Evolutionary conservation across 257 asterid species (phyloP), one percentile per base, ranked within the genome.

Genomic region (Nicotiana noctiflora): DNA sequence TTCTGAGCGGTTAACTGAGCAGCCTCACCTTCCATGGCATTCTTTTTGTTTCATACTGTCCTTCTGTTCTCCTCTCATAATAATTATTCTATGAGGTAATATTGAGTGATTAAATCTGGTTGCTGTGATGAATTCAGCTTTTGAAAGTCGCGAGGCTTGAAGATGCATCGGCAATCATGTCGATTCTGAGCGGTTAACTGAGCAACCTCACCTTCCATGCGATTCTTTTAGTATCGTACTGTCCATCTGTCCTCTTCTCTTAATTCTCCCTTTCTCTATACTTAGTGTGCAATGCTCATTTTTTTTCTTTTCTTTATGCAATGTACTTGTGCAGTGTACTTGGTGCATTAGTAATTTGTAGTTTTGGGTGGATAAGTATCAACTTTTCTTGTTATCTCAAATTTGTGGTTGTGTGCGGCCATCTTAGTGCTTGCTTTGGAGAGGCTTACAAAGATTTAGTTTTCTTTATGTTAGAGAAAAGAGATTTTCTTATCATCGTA

Each of bases 101-200:
- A 25, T 25, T 25, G 27, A 25, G 27, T 25, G 27, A 25, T 25
- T 46, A 13, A 40, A 40, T 40, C 49, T 40, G 11, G 49, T 40
- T 40, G 49, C 49, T 7, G 49, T 40, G 49, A 40, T 8, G 88
- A 82, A 7, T 17, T 37, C 78, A 74, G 78, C 15, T 74, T 74
- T 49, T 49, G 78, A 74, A 49, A 74, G 78, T 74, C 46, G 7
- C 23, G 3, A 29, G 19, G 40, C 81, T 75, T 85, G 65, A 79
- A 82, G 85, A 80, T 74, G 19, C 83, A 34, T 75, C 49, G 55
- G 34, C 84, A 29, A 25, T 63, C 60, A 5, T 74, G 88, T 82
- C 83, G 78, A 81, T 77, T 53, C 88, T 85, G 84, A 82, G 88
- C 85, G 85, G 88, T 85, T 85, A 85, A 51, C 88, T 75, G 82